phyloP scores from a whole-genome alignment of 1,284 basidiomycete genomes.

The Apiotrichum laibachii region DNA sequence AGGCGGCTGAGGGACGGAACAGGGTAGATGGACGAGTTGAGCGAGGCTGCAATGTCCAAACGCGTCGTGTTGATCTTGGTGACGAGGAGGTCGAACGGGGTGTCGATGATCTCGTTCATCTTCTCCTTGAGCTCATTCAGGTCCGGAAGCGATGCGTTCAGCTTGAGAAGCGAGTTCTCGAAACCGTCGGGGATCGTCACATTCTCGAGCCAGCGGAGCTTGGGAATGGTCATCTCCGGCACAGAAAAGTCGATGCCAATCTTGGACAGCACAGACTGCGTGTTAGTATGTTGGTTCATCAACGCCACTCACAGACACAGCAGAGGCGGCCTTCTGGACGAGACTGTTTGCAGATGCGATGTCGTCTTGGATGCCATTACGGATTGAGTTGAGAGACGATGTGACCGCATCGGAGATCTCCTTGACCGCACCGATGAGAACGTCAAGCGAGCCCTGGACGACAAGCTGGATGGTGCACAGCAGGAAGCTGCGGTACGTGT shows the following conservation, averaged over 20 bases:
- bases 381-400: constrained; percentile 60
- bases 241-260: constrained; percentile 62
- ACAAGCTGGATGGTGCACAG: constrained; percentile 89
- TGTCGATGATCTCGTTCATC: constrained; percentile 70
- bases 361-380: constrained; percentile 68
- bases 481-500: constrained; percentile 85
- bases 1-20: constrained; percentile 56
- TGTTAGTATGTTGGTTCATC: neutral
- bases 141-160: constrained; percentile 79
- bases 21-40: constrained; percentile 68
- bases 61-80: constrained; percentile 84
- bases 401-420: constrained; percentile 70
- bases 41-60: constrained; percentile 58
- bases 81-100: constrained; percentile 80
- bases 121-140: constrained; percentile 70
- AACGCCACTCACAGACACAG: constrained; percentile 57
- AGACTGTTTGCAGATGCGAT: constrained; percentile 66
- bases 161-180: constrained; percentile 64
- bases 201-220: constrained; percentile 68
- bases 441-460: constrained; percentile 72
- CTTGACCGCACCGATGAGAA: constrained; percentile 76
- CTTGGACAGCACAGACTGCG: constrained; percentile 59
- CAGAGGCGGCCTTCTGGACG: constrained; percentile 64
- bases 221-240: constrained; percentile 69
- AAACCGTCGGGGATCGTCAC: constrained; percentile 79